Evolutionary conservation across 306 rosid species (phyloP).

Genomic region (Rosa lucieae): DNA sequence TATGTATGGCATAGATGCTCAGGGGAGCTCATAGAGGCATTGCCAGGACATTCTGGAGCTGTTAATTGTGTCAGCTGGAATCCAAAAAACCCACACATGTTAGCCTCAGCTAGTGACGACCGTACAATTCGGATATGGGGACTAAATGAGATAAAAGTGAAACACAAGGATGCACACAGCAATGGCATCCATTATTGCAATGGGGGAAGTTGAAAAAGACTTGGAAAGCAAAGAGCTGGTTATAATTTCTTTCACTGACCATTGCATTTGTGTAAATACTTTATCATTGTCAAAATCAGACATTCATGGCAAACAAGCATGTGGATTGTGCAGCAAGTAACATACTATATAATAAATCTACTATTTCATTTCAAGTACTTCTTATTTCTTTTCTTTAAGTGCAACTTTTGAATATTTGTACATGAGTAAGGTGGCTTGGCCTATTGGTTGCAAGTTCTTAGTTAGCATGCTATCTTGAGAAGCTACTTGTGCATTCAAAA

Average conservation of each 20-base stretch:
- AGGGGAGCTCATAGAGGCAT: conserved; percentile 65
- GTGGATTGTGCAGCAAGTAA: conserved; percentile 54
- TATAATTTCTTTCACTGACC: conserved; percentile 48
- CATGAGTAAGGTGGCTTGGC: not conserved
- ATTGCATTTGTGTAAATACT: conserved; percentile 82
- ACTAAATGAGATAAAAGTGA: conserved; percentile 52
- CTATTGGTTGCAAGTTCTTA: not conserved
- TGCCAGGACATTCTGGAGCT: conserved; percentile 94
- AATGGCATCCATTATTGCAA: conserved; percentile 87
- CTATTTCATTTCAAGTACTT: conserved; percentile 22
- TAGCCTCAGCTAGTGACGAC: conserved; percentile 98
- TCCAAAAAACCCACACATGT: conserved; percentile 90
- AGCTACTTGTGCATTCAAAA: not conserved
- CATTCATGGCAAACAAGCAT: conserved; percentile 70
- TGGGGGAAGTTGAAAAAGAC: conserved; percentile 59
- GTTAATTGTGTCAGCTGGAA: conserved; percentile 98
- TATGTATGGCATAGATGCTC: conserved; percentile 87
- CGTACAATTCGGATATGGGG: conserved; percentile 97
- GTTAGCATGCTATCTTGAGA: not conserved
- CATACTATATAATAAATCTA: conserved; percentile 47
- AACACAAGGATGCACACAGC: conserved; percentile 55
- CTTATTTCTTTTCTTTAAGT: not conserved
- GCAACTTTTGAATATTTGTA: not conserved
- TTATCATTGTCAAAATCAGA: conserved; percentile 49
- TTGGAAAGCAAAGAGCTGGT: conserved; percentile 31